Conservation (phyloP, 805 yeast species). For the Saccharomycopsis selenospora region DNA sequence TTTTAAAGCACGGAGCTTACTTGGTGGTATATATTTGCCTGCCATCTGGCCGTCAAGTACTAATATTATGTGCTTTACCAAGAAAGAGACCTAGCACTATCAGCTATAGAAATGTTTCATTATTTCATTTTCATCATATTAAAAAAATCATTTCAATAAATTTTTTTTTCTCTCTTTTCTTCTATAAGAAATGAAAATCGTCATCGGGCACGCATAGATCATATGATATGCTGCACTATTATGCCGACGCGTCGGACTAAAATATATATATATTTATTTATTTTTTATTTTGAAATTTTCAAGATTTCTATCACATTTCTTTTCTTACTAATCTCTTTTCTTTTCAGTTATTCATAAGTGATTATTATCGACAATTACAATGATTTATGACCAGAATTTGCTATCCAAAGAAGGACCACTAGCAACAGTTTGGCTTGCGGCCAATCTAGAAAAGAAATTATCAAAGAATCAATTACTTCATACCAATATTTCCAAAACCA, state of each 20-base stretch:
- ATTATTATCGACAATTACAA: constrained; percentile 21
- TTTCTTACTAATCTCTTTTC: not conserved
- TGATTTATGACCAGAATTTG: constrained; percentile 46
- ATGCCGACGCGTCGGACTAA: too few species aligned
- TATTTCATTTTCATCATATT: too few species aligned
- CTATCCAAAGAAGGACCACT: constrained; percentile 72
- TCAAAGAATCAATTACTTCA: constrained; percentile 64
- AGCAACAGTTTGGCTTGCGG: constrained; percentile 90
- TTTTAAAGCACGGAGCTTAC: constrained; percentile 38
- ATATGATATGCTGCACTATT: too few species aligned
- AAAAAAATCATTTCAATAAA: too few species aligned
- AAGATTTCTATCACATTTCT: not conserved
- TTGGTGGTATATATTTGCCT: constrained; percentile 50
- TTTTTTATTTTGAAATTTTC: not conserved
- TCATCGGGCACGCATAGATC: too few species aligned
- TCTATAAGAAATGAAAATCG: too few species aligned
- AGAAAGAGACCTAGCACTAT: constrained; percentile 80
- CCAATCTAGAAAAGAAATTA: constrained; percentile 73
- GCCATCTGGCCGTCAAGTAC: constrained; percentile 37
- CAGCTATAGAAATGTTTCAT: too few species aligned
- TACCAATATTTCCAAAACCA: constrained; percentile 63
- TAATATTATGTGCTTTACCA: constrained; percentile 50
- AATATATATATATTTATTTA: too few species aligned
- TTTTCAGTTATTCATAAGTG: not conserved
- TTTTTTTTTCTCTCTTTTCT: too few species aligned